Evolutionary conservation across 2,329 filamentous ascomycete species (phyloP).

Genomic region (Colletotrichum cordylinicola): DNA sequence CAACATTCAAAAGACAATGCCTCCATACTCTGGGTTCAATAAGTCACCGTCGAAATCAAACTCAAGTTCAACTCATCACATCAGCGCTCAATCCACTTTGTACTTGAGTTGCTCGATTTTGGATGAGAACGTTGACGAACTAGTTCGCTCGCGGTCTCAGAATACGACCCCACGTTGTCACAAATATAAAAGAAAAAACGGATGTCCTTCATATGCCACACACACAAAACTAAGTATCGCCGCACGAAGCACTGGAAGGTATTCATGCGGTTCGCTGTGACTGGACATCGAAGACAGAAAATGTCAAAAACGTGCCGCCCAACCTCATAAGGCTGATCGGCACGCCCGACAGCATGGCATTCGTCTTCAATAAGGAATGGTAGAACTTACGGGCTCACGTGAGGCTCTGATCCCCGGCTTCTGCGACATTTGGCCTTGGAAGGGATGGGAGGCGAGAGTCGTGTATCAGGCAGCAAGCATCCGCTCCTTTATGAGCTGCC

Average conservation of each 20-base stretch:
- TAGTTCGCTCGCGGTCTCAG: no score
- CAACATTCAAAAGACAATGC: not conserved
- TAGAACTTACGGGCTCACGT: not conserved
- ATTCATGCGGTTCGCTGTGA: not conserved
- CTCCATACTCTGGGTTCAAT: fast-evolving
- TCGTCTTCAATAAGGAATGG: not conserved
- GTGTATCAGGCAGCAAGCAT: not conserved
- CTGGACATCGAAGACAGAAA: not conserved
- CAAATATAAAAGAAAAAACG: not conserved
- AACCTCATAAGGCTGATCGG: not conserved
- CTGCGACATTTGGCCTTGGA: not conserved
- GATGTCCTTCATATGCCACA: no score
- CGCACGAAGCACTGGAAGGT: not conserved
- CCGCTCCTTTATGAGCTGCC: not conserved
- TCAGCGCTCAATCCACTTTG: no score
- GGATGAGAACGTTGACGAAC: no score
- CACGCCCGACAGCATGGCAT: fast-evolving
- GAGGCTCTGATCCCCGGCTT: fast-evolving
- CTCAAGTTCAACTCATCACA: not conserved
- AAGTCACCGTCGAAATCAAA: fast-evolving
- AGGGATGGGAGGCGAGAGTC: not conserved
- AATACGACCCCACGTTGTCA: fast-evolving
- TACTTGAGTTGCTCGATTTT: fast-evolving
- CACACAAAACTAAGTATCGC: no score
- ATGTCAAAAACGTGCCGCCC: fast-evolving